phyloP scores from a whole-genome alignment of 768 basidiomycete genomes.

The Termitomyces sp. region DNA sequence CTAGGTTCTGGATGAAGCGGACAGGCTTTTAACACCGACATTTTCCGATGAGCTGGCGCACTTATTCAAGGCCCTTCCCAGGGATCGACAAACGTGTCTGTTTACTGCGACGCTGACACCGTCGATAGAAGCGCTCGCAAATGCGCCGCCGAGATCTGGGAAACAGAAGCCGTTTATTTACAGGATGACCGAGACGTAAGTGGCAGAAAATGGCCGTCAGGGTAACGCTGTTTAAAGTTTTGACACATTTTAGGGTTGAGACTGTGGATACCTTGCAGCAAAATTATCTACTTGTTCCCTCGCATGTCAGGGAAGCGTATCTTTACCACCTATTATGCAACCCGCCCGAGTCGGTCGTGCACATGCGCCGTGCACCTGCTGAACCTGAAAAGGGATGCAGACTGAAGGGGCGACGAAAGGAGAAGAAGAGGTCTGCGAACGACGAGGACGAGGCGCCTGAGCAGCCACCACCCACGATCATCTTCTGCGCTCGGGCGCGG shows the following conservation, averaged over 20 bases:
- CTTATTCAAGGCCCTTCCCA: slow-evolving; percentile 74
- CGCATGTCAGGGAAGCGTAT: slow-evolving; percentile 91
- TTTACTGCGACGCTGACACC: slow-evolving; percentile 95
- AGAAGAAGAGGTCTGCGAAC: slow-evolving; percentile 31
- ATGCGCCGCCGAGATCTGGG: slow-evolving; percentile 69
- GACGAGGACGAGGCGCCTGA: slow-evolving; percentile 51
- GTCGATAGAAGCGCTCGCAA: slow-evolving; percentile 75
- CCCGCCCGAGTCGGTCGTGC: slow-evolving; percentile 75
- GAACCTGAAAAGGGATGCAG: slow-evolving; percentile 32
- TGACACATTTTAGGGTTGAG: slow-evolving; percentile 69
- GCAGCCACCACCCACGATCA: slow-evolving; percentile 93
- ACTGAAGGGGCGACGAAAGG: slow-evolving; percentile 22
- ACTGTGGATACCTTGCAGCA: slow-evolving; percentile 90
- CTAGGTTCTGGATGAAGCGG: slow-evolving; percentile 95
- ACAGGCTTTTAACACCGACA: slow-evolving; percentile 83
- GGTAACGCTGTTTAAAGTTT: not conserved
- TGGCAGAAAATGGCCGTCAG: slow-evolving; percentile 7
- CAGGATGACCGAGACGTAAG: slow-evolving; percentile 70
- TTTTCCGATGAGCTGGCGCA: slow-evolving; percentile 83
- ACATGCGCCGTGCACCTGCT: slow-evolving; percentile 62
- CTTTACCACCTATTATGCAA: slow-evolving; percentile 87
- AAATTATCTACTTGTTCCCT: slow-evolving; percentile 87
- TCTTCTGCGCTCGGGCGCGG: slow-evolving; percentile 83
- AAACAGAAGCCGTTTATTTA: slow-evolving; percentile 88
- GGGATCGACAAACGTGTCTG: slow-evolving; percentile 89